phyloP scores from a whole-genome alignment of 1,284 basidiomycete species.

The Trichosporon faecale region DNA sequence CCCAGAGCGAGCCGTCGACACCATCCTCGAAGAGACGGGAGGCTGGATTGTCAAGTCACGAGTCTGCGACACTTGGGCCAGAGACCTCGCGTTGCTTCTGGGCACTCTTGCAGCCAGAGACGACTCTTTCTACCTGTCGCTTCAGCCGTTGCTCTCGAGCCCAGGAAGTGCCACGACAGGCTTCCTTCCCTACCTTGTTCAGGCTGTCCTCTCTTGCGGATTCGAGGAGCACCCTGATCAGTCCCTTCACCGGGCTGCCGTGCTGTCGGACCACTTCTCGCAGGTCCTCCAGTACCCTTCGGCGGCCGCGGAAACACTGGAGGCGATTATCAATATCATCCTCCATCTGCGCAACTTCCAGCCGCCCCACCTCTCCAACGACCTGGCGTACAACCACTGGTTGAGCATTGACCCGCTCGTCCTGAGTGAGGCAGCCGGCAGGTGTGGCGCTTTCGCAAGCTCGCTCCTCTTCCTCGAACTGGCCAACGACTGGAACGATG shows the following conservation, averaged over 20 bases:
- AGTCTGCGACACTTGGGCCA: constrained; percentile 60
- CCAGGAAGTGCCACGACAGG: constrained; percentile 63
- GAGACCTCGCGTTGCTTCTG: constrained; percentile 61
- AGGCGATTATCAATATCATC: constrained; percentile 70
- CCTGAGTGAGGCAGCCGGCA: constrained; percentile 70
- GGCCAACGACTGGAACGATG: constrained; percentile 57
- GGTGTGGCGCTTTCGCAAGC: constrained; percentile 79
- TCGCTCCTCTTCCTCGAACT: constrained; percentile 87
- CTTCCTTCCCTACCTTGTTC: constrained; percentile 68
- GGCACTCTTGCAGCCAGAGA: constrained; percentile 59
- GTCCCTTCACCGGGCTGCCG: not conserved
- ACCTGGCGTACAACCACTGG: constrained; percentile 75
- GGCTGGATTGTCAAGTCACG: constrained; percentile 26
- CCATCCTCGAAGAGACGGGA: constrained; percentile 8
- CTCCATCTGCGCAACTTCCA: constrained; percentile 72
- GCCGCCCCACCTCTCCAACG: constrained; percentile 55
- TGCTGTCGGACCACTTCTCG: constrained; percentile 65
- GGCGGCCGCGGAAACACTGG: constrained; percentile 28
- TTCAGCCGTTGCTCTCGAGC: constrained; percentile 60
- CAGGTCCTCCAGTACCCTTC: constrained; percentile 34
- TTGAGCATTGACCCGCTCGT: constrained; percentile 70
- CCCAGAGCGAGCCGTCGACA: not conserved
- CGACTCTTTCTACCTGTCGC: constrained; percentile 67
- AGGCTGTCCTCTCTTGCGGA: constrained; percentile 59
- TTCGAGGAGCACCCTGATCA: constrained; percentile 14